Conservation (phyloP, 768 basidiomycete species). For the Phlebiopsis flavidoalba region DNA sequence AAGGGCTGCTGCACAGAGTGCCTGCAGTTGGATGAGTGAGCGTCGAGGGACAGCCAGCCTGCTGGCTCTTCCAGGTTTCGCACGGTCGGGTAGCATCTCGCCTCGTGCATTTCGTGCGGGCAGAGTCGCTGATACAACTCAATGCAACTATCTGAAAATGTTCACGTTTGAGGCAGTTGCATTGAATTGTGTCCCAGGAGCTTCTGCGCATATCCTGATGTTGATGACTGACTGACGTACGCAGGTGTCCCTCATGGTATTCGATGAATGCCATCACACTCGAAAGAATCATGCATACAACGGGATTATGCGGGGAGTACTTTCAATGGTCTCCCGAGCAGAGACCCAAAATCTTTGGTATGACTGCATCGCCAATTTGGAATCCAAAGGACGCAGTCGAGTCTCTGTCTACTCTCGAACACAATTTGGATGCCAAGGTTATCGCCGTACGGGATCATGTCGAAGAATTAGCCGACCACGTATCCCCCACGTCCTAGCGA, state of each 20-base stretch:
- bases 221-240: not conserved
- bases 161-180: not conserved
- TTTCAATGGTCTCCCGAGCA: constrained; percentile 35
- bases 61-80: not conserved
- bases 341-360: constrained; percentile 86
- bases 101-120: not conserved
- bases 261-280: constrained; percentile 57
- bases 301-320: constrained; percentile 53
- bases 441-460: constrained; percentile 68
- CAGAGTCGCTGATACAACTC: not conserved
- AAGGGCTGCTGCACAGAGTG: not conserved
- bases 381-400: constrained; percentile 63
- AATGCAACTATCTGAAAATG: not conserved
- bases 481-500: constrained; percentile 66
- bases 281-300: constrained; percentile 54
- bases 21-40: not conserved
- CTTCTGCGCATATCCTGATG: not conserved
- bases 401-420: constrained; percentile 60
- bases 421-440: constrained; percentile 68
- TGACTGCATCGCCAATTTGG: constrained; percentile 91
- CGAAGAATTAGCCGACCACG: constrained; percentile 56
- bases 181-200: not conserved
- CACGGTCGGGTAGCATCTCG: not conserved
- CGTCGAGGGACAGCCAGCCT: not conserved
- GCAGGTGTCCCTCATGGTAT: constrained; percentile 51